Base-by-base conservation (phyloP, 2,329 filamentous ascomycete species). In the Aspergillus sp. region DNA sequence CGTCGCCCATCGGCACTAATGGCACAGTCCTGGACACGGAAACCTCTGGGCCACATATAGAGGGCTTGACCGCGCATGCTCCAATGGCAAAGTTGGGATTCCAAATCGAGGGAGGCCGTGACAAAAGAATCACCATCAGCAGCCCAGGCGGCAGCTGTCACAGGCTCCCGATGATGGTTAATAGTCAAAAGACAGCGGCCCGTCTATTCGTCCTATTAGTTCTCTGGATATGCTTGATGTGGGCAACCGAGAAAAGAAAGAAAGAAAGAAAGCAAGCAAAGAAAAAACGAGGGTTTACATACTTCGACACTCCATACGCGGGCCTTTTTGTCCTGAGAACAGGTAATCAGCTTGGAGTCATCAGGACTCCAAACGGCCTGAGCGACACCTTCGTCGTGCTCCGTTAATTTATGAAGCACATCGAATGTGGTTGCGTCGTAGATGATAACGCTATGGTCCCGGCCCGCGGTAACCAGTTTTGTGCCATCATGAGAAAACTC, bases 321-420 rank as follows among this genome's bases (percentile, higher is more conserved):
- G 1, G 87, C 88, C 51, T 77, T 78, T 41, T 78, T 79, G 60
- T 94, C 87, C 54, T 81, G 77, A 10, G 81, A 86, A 63, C 91
- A 97, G 10, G 85, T 91, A 35, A 97, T 81, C 32, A 98, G 75
- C 69, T 87, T 87, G 1, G 78, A 78, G 67, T 94, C 88, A 65
- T 98, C 88, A 4, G 90, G 93, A 62, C 90, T 96, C 88, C 93
- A 98, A 1, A 87, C 77, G 3, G 94, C 70, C 58, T 90, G 88
- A 19, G 86, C 83, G 8, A 96, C 83, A 1, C 86, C 85, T 2
- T 71, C 72, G 1, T 79, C 75, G 57, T 94, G 87, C 3, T 83
- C 81, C 4, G 72, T 71, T 7, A 94, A 70, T 41, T 67, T 75
- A 47, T 82, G 77, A 3, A 86, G 59, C 5, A 86, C 71, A 10